A percentile compares a stretch with the other conserved stretches of the same genome.
Evolutionary conservation across 192 early-diverging fungal species (phyloP).

Genomic region (Backusella tuberculispora): DNA sequence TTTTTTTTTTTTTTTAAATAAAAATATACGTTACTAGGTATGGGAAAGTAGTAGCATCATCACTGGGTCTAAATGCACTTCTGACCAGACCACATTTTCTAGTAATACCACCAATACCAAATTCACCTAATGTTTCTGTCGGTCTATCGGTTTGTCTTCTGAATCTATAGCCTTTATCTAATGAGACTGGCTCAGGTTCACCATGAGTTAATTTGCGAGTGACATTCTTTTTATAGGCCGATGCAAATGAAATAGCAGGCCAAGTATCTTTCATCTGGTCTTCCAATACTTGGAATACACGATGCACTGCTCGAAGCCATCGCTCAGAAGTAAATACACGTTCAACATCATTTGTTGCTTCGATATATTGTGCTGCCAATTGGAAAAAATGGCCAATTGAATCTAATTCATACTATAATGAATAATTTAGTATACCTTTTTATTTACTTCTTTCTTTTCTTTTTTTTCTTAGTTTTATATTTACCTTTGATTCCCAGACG

Average conservation of each 20-base stretch:
- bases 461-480: neutral
- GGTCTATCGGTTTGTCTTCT: conserved; percentile 39
- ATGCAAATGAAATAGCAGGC: conserved; percentile 28
- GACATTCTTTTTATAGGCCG: neutral
- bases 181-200: conserved; percentile 30
- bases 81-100: conserved; percentile 43
- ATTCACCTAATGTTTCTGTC: conserved; percentile 51
- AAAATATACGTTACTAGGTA: conserved; percentile 40
- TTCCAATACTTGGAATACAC: conserved; percentile 48
- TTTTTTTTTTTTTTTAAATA: neutral
- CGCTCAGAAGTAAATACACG: conserved; percentile 40
- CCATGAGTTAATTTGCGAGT: neutral
- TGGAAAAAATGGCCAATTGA: conserved; percentile 68
- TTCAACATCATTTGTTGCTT: conserved; percentile 45
- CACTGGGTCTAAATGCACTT: conserved; percentile 61
- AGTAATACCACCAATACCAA: conserved; percentile 48
- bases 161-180: conserved; percentile 49
- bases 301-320: conserved; percentile 53
- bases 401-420: conserved; percentile 63
- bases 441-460: too few species aligned
- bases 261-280: conserved; percentile 52
- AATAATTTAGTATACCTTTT: neutral
- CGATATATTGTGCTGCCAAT: conserved; percentile 53
- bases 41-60: conserved; percentile 61
- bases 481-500: conserved; percentile 65